Evolutionary conservation across 331 rosid species (phyloP), one percentile per base, ranked within the genome.

Genomic region (Stylosanthes scabra): DNA sequence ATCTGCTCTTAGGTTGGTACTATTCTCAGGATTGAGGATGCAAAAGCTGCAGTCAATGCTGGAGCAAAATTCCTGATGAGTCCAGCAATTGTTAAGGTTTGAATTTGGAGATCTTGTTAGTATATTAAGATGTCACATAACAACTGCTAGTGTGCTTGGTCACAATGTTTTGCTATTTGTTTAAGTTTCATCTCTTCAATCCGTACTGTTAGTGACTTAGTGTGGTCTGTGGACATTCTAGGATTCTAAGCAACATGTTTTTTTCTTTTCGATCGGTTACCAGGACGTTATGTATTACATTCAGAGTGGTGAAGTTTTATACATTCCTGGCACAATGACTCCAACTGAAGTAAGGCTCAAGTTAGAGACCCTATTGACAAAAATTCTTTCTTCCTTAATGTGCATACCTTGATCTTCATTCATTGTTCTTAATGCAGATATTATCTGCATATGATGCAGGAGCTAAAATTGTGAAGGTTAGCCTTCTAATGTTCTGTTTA

Each of bases 41-140:
- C 98, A 50, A 82, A 80, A 80, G 20, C 63, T 73, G 96, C 97
- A 74, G 79, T 80, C 50, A 80, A 70, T 6, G 81, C 91, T 16
- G 98, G 98, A 68, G 98, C 98, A 73, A 93, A 89, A 75, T 93
- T 93, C 65, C 73, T 93, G 6, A 86, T 93, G 98, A 93, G 98
- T 74, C 98, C 98, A 72, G 90, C 86, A 52, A 75, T 58, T 76
- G 92, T 93, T 56, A 93, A 82, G 89, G 97, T 85, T 73, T 80
- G 83, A 66, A 50, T 62, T 42, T 72, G 14, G 80, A 66, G 46
- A 68, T 34, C 63, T 14, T 57, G 31, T 57, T 37, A 28, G 8
- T 49, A 72, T 7, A 10, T 44, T 28, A 3, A 41, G n/a, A 51
- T 63, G 75, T 67, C 72, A 66, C 55, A 29, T 40, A 42, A 40